Evolutionary conservation across 306 rosid species (phyloP).

Genomic region (Casuarina cunninghamiana): DNA sequence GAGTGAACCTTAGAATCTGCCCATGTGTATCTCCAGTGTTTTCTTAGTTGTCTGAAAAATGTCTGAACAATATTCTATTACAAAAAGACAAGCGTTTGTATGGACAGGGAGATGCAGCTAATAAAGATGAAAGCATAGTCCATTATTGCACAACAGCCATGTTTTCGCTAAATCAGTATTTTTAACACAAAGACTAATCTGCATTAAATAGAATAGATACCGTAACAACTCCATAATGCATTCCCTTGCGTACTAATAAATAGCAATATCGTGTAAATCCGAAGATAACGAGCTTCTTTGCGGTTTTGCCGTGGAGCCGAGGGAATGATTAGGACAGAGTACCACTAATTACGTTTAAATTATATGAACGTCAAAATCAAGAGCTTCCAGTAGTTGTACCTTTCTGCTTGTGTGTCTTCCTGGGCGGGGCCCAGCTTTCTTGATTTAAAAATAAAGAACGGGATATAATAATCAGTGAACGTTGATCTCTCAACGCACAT

Average conservation of each 20-base stretch:
- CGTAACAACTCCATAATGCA: neutral
- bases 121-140: constrained; percentile 20
- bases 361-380: constrained; percentile 2
- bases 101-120: constrained; percentile 36
- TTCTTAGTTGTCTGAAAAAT: constrained; percentile 37
- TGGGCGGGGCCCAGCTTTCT: constrained; percentile 7
- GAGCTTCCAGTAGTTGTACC: neutral
- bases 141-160: neutral
- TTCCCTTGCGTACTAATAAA: constrained; percentile 7
- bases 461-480: neutral
- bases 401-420: neutral
- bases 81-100: constrained; percentile 15
- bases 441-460: neutral
- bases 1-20: neutral
- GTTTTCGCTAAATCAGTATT: neutral
- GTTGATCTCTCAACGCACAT: constrained; percentile 24
- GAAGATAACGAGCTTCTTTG: neutral
- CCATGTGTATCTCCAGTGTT: constrained; percentile 6
- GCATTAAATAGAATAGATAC: neutral
- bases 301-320: constrained; percentile 10
- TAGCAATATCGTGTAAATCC: no score
- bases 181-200: neutral
- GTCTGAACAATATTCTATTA: constrained; percentile 4
- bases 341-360: constrained; percentile 14
- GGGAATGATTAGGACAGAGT: constrained; percentile 22